A percentile compares a stretch with the other conserved stretches of the same genome.
Evolutionary conservation across 1,139 yeast species (phyloP).

Genomic region (Candida buenavistaensis): DNA sequence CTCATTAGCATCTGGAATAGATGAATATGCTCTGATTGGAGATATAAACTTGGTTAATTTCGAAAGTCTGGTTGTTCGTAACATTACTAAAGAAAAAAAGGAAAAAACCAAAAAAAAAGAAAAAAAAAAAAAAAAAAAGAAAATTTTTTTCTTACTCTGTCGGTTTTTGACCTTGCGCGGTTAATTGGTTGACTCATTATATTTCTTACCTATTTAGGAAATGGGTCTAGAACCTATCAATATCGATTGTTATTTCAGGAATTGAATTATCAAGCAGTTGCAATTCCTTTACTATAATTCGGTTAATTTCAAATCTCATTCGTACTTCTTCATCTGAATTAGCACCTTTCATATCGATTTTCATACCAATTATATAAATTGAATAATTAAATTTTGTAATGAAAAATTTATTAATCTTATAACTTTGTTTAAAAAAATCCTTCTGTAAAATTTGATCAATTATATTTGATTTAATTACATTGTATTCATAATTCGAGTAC

Average conservation of each 20-base stretch:
- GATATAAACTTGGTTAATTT: neutral
- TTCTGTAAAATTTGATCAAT: conserved; percentile 39
- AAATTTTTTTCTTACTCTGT: no score
- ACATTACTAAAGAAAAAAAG: no score
- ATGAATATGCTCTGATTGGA: conserved; percentile 1
- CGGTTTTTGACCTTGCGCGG: no score
- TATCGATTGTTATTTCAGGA: conserved; percentile 61
- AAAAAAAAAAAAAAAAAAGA: neutral
- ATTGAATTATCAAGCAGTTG: conserved; percentile 22
- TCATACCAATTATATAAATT: conserved; percentile 56
- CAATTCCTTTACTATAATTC: conserved; percentile 42
- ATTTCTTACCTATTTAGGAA: no score
- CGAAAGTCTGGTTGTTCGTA: no score
- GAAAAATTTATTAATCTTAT: conserved; percentile 48
- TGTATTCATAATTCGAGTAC: conserved; percentile 39
- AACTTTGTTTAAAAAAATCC: conserved; percentile 51
- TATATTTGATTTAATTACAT: conserved; percentile 34
- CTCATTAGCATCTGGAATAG: conserved; percentile 18
- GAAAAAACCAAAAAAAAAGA: no score
- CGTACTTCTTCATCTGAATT: conserved; percentile 66
- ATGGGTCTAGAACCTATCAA: conserved; percentile 34
- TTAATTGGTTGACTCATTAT: no score
- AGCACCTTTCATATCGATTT: conserved; percentile 62
- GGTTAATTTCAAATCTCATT: conserved; percentile 53
- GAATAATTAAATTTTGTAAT: conserved; percentile 64